Conservation (phyloP, 805 yeast genomes). For the Saccharomycopsis sp. region DNA sequence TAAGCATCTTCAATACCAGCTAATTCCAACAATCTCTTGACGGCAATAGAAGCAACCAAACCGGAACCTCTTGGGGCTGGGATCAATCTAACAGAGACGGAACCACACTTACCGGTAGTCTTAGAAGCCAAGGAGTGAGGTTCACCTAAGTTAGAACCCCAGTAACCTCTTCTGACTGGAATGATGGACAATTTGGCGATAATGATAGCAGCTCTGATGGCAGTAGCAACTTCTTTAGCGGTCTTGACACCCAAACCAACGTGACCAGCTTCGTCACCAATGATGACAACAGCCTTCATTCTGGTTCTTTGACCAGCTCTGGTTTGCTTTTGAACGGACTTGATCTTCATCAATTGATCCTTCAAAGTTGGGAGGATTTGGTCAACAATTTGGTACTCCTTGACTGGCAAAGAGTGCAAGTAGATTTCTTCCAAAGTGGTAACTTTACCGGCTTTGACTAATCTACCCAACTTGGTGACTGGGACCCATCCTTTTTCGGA, state of each 20-base stretch:
- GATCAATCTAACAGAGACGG: constrained; percentile 95
- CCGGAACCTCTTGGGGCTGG: constrained; percentile 99
- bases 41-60: constrained; percentile 99
- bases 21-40: constrained; percentile 96
- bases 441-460: constrained; percentile 98
- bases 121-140: constrained; percentile 98
- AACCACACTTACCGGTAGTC: constrained; percentile 99
- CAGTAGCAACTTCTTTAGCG: constrained; percentile 99
- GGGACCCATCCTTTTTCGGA: constrained; percentile 99
- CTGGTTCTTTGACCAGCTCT: constrained; percentile 99
- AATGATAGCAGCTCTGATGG: constrained; percentile 99
- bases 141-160: constrained; percentile 99
- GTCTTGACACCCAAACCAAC: constrained; percentile 99
- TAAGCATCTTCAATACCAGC: constrained; percentile 99
- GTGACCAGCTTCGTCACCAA: constrained; percentile 99
- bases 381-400: constrained; percentile 99
- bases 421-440: constrained; percentile 95
- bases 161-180: constrained; percentile 99
- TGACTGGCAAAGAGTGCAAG: constrained; percentile 98
- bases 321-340: constrained; percentile 99
- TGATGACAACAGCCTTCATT: constrained; percentile 99
- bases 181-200: constrained; percentile 97
- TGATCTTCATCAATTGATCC: constrained; percentile 99
- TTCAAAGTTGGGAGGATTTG: constrained; percentile 88
- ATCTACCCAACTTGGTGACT: constrained; percentile 99